Conservation (phyloP, 179 eudicot species). For the Beta macrorhiza region DNA sequence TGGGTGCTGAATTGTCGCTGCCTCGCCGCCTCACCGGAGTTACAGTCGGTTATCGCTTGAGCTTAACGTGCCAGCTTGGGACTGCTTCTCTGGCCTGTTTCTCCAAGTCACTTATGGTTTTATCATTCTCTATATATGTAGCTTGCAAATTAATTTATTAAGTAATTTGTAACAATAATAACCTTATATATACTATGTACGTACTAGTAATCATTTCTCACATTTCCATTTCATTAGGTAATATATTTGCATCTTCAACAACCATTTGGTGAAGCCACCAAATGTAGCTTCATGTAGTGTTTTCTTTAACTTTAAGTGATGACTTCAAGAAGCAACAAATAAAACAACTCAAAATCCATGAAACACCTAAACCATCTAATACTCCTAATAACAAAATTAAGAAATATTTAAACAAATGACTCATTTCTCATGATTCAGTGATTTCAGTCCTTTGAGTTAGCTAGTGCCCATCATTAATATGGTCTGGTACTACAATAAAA, state of each 20-base stretch:
- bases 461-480: slow-evolving; percentile 37
- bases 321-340: slow-evolving; percentile 46
- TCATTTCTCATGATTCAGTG: background rate
- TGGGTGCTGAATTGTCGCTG: too few relatives aligned
- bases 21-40: too few relatives aligned
- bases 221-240: slow-evolving; percentile 18
- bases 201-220: background rate
- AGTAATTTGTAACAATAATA: background rate
- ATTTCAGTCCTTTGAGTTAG: slow-evolving; percentile 29
- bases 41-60: too few relatives aligned
- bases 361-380: slow-evolving; percentile 28
- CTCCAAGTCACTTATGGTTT: too few relatives aligned
- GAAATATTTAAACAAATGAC: background rate
- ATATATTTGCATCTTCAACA: slow-evolving; percentile 35
- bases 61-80: too few relatives aligned
- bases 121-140: too few relatives aligned
- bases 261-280: slow-evolving; percentile 42
- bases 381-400: background rate
- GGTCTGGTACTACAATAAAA: slow-evolving; percentile 5
- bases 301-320: slow-evolving; percentile 64
- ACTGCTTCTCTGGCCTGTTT: too few relatives aligned
- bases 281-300: background rate
- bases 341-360: slow-evolving; percentile 26
- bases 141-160: too few relatives aligned
- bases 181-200: background rate